Percentiles rank a stretch among this genome's conserved stretches.
Evolutionary conservation across 2,329 filamentous ascomycete genomes (phyloP).

Genomic region (Lachnellula subtilissima): DNA sequence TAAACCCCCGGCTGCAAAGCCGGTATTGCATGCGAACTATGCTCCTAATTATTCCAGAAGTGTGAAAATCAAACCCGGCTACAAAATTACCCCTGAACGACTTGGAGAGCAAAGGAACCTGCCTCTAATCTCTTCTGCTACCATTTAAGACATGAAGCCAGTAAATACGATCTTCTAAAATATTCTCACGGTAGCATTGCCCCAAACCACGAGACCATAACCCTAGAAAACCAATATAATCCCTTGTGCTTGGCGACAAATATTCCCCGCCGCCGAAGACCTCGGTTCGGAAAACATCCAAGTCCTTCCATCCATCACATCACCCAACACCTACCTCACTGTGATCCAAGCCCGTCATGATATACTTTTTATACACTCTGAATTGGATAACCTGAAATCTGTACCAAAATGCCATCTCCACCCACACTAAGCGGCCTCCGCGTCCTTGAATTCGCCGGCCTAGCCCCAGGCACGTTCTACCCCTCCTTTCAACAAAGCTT

Average conservation of each 20-base stretch:
- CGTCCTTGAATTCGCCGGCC: conserved; percentile 62
- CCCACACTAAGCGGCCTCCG: conserved; percentile 51
- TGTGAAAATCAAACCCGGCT: neutral
- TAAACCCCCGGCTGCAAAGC: neutral
- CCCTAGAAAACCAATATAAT: no score
- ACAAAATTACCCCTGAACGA: no score
- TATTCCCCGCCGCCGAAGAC: neutral
- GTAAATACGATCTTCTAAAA: no score
- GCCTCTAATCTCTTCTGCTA: no score
- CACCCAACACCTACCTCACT: neutral
- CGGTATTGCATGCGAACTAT: neutral
- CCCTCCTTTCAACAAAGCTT: conserved; percentile 41
- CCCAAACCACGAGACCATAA: no score
- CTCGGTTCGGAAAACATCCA: neutral
- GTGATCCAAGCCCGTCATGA: neutral
- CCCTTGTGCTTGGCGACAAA: no score
- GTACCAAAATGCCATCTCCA: conserved; percentile 21
- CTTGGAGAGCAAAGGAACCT: no score
- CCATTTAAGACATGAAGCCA: no score
- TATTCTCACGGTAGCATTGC: no score
- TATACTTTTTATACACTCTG: neutral
- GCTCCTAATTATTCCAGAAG: neutral
- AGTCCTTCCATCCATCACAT: neutral
- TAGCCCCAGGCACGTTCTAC: conserved; percentile 47
- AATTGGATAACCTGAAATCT: conserved; percentile 25